Evolutionary conservation across 2,329 filamentous ascomycete species (phyloP).

Genomic region (Phialemonium atrogriseum): DNA sequence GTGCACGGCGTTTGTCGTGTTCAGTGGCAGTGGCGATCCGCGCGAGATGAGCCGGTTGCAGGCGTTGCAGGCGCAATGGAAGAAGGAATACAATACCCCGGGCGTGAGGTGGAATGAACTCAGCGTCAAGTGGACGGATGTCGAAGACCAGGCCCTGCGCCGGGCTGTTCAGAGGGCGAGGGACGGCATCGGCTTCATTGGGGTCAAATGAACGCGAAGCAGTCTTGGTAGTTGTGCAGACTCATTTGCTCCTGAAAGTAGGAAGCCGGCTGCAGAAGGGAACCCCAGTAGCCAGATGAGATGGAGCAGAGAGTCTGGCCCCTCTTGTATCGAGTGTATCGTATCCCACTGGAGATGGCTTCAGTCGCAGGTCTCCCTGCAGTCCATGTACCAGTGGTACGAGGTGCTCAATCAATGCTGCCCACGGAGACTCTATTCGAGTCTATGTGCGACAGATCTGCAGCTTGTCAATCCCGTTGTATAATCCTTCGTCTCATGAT

Average conservation of each 20-base stretch:
- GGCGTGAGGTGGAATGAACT: conserved; percentile 60
- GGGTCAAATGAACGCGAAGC: conserved; percentile 59
- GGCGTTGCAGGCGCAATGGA: conserved; percentile 51
- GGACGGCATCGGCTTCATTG: conserved; percentile 55
- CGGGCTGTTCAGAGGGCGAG: conserved; percentile 48
- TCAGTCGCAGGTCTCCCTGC: no score
- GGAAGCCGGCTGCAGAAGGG: no score
- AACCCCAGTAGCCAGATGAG: no score
- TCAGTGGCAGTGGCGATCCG: conserved; percentile 61
- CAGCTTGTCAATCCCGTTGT: no score
- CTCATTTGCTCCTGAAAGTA: not conserved
- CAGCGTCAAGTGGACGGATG: conserved; percentile 60
- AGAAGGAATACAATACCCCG: conserved; percentile 55
- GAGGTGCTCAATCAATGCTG: no score
- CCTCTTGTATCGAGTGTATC: no score
- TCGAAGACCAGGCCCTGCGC: conserved; percentile 54
- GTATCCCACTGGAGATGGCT: no score
- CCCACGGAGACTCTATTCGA: no score
- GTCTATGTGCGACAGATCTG: no score
- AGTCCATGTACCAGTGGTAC: no score
- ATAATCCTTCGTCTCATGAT: no score
- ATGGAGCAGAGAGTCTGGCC: no score
- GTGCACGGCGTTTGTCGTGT: conserved; percentile 57
- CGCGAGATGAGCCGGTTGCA: conserved; percentile 56
- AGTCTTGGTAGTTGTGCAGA: not conserved